These are phyloP conservation scores for Aspergillus thermomutatus DNA, from an alignment of 2,329 filamentous ascomycete species.

Conservation along the genomic window DNA sequence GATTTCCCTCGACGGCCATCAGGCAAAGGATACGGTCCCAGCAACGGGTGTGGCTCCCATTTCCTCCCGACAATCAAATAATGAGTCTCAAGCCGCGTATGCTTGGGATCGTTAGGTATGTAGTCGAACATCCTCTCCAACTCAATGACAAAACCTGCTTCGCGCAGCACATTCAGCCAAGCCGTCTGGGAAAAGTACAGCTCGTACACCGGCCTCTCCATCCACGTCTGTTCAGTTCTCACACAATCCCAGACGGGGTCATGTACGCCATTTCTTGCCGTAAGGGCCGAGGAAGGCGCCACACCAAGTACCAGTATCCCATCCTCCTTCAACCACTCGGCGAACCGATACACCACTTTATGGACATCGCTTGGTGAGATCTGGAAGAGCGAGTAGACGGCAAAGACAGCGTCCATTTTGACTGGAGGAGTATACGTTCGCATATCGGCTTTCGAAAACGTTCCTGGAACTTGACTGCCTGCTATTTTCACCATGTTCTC, in stretches of 20 bases:
- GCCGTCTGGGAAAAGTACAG: not conserved
- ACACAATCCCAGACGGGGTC: conserved; percentile 14
- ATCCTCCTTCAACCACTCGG: conserved; percentile 12
- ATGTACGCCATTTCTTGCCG: not conserved
- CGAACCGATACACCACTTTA: conserved; percentile 7
- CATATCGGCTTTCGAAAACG: conserved; percentile 16
- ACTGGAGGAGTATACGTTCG: conserved; percentile 6
- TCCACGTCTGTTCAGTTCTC: conserved; percentile 8
- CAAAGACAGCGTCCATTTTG: conserved; percentile 12
- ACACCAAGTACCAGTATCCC: conserved; percentile 10
- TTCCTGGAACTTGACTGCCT: conserved; percentile 7
- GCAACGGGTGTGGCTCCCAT: not conserved
- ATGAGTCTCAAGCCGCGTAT: not conserved
- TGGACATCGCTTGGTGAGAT: conserved; percentile 10
- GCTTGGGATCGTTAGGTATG: not conserved
- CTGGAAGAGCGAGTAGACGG: conserved; percentile 12
- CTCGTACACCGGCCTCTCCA: conserved; percentile 7
- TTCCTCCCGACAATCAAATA: not conserved
- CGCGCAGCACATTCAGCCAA: not conserved
- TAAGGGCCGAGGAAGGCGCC: conserved; percentile 3
- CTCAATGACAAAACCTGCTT: not conserved
- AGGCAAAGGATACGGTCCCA: conserved; percentile 1
- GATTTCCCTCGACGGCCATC: not conserved
- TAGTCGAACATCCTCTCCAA: not conserved
- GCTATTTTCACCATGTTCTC: conserved; percentile 15